phyloP scores from a whole-genome alignment of 495 filamentous ascomycete species.

The Halenospora varia region DNA sequence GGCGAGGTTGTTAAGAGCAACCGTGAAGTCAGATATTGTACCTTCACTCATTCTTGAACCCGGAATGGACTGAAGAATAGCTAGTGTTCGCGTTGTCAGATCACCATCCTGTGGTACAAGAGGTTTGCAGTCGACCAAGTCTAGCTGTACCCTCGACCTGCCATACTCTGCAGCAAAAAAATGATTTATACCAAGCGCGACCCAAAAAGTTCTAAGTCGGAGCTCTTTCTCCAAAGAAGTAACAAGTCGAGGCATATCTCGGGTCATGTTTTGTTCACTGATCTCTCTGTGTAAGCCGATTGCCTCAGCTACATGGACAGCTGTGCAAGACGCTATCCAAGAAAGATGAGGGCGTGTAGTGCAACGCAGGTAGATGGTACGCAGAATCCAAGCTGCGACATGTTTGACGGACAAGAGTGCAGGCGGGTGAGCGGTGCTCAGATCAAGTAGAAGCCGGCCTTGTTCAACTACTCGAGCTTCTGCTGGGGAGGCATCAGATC shows the following conservation, averaged over 20 bases:
- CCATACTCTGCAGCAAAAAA: slow-evolving; percentile 51
- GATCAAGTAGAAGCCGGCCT: slow-evolving; percentile 5
- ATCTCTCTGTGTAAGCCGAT: slow-evolving; percentile 40
- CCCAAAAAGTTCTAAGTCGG: slow-evolving; percentile 8
- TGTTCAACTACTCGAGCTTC: slow-evolving; percentile 13
- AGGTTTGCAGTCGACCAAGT: slow-evolving; percentile 3
- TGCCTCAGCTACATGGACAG: slow-evolving; percentile 51
- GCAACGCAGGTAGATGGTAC: slow-evolving; percentile 47
- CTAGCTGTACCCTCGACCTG: slow-evolving; percentile 20
- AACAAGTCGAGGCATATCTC: slow-evolving; percentile 26
- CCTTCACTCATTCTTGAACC: neutral
- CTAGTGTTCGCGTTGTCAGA: neutral
- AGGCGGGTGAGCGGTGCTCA: slow-evolving; percentile 4
- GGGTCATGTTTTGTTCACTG: slow-evolving; percentile 27
- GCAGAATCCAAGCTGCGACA: slow-evolving; percentile 49
- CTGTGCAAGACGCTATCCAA: slow-evolving; percentile 52
- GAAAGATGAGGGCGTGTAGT: slow-evolving; percentile 47
- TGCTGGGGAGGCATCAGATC: neutral
- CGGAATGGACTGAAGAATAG: slow-evolving; percentile 6
- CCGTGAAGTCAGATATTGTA: slow-evolving; percentile 9
- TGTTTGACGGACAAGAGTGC: slow-evolving; percentile 20
- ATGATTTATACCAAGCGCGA: slow-evolving; percentile 44
- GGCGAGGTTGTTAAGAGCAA: slow-evolving; percentile 43
- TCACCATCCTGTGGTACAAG: neutral
- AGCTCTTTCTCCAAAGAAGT: slow-evolving; percentile 35